Conservation (phyloP, 305 asterid species). For the Caryopteris hybrid region DNA sequence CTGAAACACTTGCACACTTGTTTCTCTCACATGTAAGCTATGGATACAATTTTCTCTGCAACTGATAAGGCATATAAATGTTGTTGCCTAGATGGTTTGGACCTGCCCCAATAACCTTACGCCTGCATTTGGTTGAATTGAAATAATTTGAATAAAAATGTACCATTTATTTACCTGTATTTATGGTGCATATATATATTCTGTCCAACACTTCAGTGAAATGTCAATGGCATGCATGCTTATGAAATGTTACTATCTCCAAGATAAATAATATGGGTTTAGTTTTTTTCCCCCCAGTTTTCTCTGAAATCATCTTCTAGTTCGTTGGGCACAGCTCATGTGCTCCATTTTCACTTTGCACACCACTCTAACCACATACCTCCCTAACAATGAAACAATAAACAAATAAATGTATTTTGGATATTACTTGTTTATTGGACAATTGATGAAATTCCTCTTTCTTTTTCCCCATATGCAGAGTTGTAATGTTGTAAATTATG, state of each 20-base stretch:
- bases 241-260: background rate
- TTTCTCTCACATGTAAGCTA: conserved; percentile 1
- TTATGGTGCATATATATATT: background rate
- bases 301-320: background rate
- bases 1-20: background rate
- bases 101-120: background rate
- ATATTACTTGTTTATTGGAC: background rate
- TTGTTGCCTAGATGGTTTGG: background rate
- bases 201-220: background rate
- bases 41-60: conserved; percentile 7
- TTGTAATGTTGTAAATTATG: conserved; percentile 82
- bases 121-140: background rate
- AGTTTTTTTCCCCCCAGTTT: background rate
- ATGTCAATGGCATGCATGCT: background rate
- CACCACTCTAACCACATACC: background rate
- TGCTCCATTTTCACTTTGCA: background rate
- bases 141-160: background rate
- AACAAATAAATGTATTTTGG: background rate
- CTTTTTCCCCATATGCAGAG: conserved; percentile 57
- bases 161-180: conserved; percentile 5
- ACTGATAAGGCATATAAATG: background rate
- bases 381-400: background rate
- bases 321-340: background rate
- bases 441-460: conserved; percentile 12
- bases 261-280: background rate